A percentile compares a stretch with the other conserved stretches of the same genome.
Evolutionary conservation across 2,329 filamentous ascomycete species (phyloP).

Genomic region (Claviceps fusiformis): DNA sequence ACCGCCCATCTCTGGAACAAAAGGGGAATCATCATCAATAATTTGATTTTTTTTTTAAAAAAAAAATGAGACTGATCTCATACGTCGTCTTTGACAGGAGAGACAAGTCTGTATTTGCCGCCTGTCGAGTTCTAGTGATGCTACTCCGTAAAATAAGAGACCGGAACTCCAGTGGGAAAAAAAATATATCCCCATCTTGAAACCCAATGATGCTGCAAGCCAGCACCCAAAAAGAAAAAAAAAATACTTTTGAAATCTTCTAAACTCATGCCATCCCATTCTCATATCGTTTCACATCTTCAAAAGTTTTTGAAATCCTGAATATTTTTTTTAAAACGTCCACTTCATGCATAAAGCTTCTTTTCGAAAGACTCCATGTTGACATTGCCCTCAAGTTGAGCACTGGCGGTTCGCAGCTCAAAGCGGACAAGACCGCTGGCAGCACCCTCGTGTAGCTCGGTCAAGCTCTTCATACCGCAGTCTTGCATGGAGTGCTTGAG

Average conservation of each 20-base stretch:
- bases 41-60: too few relatives aligned
- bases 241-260: neutral
- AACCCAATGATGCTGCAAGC: neutral
- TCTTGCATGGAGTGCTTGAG: slow-evolving; percentile 97
- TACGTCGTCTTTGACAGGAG: neutral
- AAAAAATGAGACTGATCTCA: neutral
- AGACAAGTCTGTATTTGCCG: slow-evolving; percentile 2
- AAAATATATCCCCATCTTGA: neutral
- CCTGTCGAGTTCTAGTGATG: slow-evolving; percentile 2
- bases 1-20: neutral
- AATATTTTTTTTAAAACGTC: too few relatives aligned
- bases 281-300: neutral
- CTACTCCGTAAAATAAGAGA: neutral
- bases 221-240: neutral
- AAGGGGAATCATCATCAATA: neutral
- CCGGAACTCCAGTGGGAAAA: slow-evolving; percentile 1
- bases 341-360: slow-evolving; percentile 80
- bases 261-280: neutral
- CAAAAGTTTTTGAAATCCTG: neutral
- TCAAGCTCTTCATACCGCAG: slow-evolving; percentile 71
- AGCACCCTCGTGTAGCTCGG: slow-evolving; percentile 64
- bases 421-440: slow-evolving; percentile 68
- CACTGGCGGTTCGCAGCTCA: slow-evolving; percentile 85
- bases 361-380: slow-evolving; percentile 99
- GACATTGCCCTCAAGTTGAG: slow-evolving; percentile 91